Evolutionary conservation across 441 rosid genomes (phyloP), one percentile per base, ranked within the genome.

Genomic region (Arabidopsis lyrata): DNA sequence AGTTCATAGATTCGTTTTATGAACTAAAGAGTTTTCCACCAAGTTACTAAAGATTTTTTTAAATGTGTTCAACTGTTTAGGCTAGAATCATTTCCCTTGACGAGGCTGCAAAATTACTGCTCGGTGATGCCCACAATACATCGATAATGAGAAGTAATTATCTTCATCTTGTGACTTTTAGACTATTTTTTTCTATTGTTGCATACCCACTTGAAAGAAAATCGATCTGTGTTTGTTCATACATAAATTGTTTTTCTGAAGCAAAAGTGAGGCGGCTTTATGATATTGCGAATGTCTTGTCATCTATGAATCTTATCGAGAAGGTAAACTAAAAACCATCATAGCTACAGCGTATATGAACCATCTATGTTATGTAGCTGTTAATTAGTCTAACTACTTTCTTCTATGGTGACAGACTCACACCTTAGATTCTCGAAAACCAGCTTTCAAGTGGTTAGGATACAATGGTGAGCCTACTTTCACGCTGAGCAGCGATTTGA

Each of bases 251-350:
- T 22, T 66, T 57, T 57, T 78, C 8, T 77, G 81, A 89, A 93
- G 97, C 99, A 63, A 95, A 95, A 85, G 96, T 95, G 10, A 92
- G 99, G 83, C 82, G 99, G 65, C 80, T 95, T 2, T 95, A 95
- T 76, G 99, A 92, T 83, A 95, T 95, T 74, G 99, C 97, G 0
- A 95, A 95, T 71, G 97, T 95, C 47, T 79, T 95, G 79, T 84
- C 98, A 29, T 90, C 98, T 38, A 83, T 95, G 90, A 87, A 87
- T 78, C 88, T 95, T 45, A 92, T 95, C 36, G 97, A 95, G 81
- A 95, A 95, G 96, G 99, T 95, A 83, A 34, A 6, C 27, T 27
- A 5, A 18, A 15, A 58, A 0, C 14, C 20, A 0, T 1, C 2
- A 18, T 3, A 8, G 16, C 54, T 47, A 14, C 56, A 31, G 7